Evolutionary conservation across 2,329 filamentous ascomycete genomes (phyloP).

Genomic region (Rutstroemia sp.): DNA sequence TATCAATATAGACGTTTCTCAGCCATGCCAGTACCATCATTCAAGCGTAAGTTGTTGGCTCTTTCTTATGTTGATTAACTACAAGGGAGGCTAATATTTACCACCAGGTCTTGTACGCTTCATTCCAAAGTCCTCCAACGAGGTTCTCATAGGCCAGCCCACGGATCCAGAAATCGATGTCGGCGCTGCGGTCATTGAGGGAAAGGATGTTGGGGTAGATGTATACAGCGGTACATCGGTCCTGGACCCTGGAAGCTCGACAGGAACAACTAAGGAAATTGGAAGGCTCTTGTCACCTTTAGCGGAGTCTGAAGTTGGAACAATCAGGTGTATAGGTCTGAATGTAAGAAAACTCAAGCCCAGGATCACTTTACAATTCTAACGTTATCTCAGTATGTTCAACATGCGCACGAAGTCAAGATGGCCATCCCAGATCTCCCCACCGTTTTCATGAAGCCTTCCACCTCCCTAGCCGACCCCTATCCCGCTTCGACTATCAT

Average conservation of each 20-base stretch:
- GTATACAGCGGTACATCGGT: slow-evolving; percentile 53
- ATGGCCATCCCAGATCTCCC: slow-evolving; percentile 37
- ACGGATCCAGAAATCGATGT: slow-evolving; percentile 43
- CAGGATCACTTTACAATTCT: background rate
- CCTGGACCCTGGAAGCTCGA: slow-evolving; percentile 44
- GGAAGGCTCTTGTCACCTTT: slow-evolving; percentile 37
- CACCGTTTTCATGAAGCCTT: slow-evolving; percentile 28
- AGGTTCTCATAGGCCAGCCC: slow-evolving; percentile 49
- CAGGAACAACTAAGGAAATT: slow-evolving; percentile 39
- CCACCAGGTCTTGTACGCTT: slow-evolving; percentile 52
- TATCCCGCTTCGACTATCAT: slow-evolving; percentile 34
- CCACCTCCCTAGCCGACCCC: slow-evolving; percentile 22
- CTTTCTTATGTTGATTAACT: background rate
- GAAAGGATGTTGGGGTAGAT: slow-evolving; percentile 47
- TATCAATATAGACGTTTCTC: background rate
- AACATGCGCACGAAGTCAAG: slow-evolving; percentile 40
- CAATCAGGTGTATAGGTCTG: slow-evolving; percentile 43
- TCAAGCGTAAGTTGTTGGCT: slow-evolving; percentile 15
- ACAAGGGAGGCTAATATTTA: background rate
- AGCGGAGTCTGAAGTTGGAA: slow-evolving; percentile 36
- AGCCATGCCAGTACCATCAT: slow-evolving; percentile 14
- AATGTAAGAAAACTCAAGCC: slow-evolving; percentile 32
- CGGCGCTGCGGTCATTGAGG: slow-evolving; percentile 47
- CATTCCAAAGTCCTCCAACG: slow-evolving; percentile 42
- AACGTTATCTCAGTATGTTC: slow-evolving; percentile 32